Evolutionary conservation across 202 grass and related monocot species (phyloP), one percentile per base, ranked within the genome.

Genomic region (Thinopyrum obtusiflorum): DNA sequence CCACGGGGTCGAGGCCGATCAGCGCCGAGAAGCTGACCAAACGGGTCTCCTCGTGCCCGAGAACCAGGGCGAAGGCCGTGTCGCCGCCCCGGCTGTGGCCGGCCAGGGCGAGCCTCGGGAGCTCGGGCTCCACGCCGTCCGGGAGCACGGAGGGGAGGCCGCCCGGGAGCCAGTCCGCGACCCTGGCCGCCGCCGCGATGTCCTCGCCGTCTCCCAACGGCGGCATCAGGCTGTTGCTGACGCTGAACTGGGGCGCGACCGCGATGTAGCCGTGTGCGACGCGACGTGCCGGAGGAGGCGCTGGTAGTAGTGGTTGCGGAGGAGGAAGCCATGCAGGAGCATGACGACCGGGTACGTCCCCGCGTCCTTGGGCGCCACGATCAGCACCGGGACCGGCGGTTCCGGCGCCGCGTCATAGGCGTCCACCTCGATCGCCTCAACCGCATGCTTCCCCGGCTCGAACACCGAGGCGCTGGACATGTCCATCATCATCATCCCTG

Each of bases 21-120:
- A 95, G 77, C 2, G 76, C 80, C 5, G 77, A 86, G 35, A 90
- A 89, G n/a, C 77, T 85, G 5, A 36, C 35, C 57, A 92, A 80
- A 1, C 33, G 61, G 23, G 83, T 86, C 23, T 90, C 62, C 13
- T 59, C 83, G 21, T 92, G 86, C 39, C 90, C 93, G 18, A 92
- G 73, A 37, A 68, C 90, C 2, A 95, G 24, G 5, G 90, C 13
- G 67, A 95, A 92, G 1, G 88, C 90, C 0, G 93, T 76, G 55
- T 87, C 90, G 36, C 90, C 92, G 15, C 93, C 93, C 11, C 88
- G 68, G 85, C 93, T 95, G 5, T 92, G 93, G 6, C 90, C 88
- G 4, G 90, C 64, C 65, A 94, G 39, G 2, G 82, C 80, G 9
- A 95, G 40, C 36, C 80, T 88, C 3, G 25, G 44, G 29, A 92